Conservation (phyloP, 768 basidiomycete genomes). For the Mycena haematopus region DNA sequence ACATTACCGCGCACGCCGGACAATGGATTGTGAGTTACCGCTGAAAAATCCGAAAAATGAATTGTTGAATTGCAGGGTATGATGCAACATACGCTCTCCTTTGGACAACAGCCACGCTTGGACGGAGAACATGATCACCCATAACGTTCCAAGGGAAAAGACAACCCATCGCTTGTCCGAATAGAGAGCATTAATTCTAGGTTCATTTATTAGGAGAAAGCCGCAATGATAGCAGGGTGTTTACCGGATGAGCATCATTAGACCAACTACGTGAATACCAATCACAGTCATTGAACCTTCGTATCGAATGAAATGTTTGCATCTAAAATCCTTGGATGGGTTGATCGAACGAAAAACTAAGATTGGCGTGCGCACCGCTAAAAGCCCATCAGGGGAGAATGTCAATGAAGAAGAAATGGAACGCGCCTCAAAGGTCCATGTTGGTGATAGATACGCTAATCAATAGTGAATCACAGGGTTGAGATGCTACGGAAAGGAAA, state of each 20-base stretch:
- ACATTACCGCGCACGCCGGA: constrained; percentile 45
- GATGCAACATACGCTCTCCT: constrained; percentile 51
- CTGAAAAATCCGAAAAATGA: constrained; percentile 31
- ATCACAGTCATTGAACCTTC: constrained; percentile 62
- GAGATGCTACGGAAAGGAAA: not conserved
- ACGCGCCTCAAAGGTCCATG: constrained; percentile 47
- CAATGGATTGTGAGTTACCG: constrained; percentile 45
- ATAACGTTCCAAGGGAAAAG: constrained; percentile 40
- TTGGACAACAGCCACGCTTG: constrained; percentile 60
- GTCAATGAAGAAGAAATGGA: not conserved
- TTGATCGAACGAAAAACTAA: not conserved
- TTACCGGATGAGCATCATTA: constrained; percentile 66
- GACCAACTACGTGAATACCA: constrained; percentile 55
- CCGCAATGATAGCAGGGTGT: not conserved
- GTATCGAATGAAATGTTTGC: constrained; percentile 53
- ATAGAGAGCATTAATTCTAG: constrained; percentile 45
- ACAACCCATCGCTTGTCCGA: constrained; percentile 40
- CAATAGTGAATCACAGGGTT: not conserved
- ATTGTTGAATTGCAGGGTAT: not conserved
- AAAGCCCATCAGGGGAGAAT: not conserved
- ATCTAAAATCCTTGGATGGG: constrained; percentile 37
- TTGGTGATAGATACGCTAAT: constrained; percentile 49
- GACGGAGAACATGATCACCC: constrained; percentile 50
- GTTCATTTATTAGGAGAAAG: not conserved
- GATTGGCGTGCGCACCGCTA: constrained; percentile 8